Evolutionary conservation across 306 rosid genomes (phyloP), one percentile per base, ranked within the genome.

Genomic region (Citrullus mucosospermus): DNA sequence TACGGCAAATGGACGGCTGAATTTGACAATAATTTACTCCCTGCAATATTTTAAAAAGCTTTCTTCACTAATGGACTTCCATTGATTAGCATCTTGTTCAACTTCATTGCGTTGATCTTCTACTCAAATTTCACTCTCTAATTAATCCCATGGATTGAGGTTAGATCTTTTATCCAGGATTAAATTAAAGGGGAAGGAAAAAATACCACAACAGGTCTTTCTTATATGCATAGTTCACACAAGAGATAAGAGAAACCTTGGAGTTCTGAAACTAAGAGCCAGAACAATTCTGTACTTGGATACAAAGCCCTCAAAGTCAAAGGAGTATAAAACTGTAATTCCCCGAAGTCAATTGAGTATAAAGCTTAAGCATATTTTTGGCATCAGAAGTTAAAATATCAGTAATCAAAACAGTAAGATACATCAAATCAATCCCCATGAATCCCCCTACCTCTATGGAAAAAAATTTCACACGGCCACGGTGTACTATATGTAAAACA

Each of bases 391-490:
- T 74, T 34, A 74, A 74, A 18, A 54, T 51, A 74, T 74, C 78
- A 54, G 78, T 51, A 54, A 28, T 18, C 22, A 10, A 53, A 34
- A 30, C 78, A 54, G 0, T 13, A 50, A 51, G 16, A 51, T 73
- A 48, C 22, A 46, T 22, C 76, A 68, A 22, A 71, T 17, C 77
- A 73, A 14, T 51, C 60, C 60, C 77, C 61, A 38, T 12, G 9
- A 76, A 53, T 16, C 44, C 58, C 58, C 61, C 77, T 51, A 73
- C 28, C 28, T 51, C 60, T 72, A 4, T 41, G 9, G 46, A 53
- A 53, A 80, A 83, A 62, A 57, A 55, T 82, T 83, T 66, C 73
- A 79, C 87, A 70, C 70, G 60, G 59, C 77, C 81, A 41, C 17
- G 46, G 89, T 82, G 65, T 46, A 74, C 81, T 41, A 22, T 41